phyloP scores from a whole-genome alignment of 2,329 filamentous ascomycete species.

The Venturia aucupariae region DNA sequence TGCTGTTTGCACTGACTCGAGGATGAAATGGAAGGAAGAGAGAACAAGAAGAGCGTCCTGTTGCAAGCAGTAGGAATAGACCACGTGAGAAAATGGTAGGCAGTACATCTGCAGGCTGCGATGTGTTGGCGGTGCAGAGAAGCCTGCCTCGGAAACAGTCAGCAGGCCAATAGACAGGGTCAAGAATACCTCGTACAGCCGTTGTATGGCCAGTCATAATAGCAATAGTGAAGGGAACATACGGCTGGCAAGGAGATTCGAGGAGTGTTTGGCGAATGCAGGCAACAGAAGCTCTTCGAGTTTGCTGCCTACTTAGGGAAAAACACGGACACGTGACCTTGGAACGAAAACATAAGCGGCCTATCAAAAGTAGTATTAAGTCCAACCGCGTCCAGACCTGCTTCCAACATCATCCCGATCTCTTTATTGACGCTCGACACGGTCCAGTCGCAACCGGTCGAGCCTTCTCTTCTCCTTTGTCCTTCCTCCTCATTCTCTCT shows the following conservation, averaged over 20 bases:
- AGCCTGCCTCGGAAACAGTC: background rate
- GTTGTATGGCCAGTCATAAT: background rate
- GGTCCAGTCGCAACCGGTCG: conserved; percentile 5
- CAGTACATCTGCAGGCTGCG: background rate
- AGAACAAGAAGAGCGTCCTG: no score
- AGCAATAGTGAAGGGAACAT: background rate
- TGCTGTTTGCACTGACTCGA: no score
- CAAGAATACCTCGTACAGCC: no score
- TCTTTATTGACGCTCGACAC: conserved; percentile 1
- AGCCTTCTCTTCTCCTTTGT: background rate
- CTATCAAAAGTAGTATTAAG: no score
- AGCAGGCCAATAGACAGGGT: background rate
- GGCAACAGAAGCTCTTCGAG: background rate
- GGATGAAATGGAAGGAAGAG: no score
- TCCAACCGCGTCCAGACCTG: background rate
- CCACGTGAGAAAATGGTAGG: background rate
- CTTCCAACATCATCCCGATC: background rate
- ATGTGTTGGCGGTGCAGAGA: conserved; percentile 1
- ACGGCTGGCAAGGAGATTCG: background rate
- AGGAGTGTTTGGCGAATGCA: background rate
- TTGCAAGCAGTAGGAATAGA: background rate
- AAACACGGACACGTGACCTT: background rate
- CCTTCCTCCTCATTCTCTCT: background rate
- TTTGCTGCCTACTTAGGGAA: background rate
- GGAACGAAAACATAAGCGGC: background rate